Evolutionary conservation across 768 basidiomycete species (phyloP).

Genomic region (Leccinum ochraceum): DNA sequence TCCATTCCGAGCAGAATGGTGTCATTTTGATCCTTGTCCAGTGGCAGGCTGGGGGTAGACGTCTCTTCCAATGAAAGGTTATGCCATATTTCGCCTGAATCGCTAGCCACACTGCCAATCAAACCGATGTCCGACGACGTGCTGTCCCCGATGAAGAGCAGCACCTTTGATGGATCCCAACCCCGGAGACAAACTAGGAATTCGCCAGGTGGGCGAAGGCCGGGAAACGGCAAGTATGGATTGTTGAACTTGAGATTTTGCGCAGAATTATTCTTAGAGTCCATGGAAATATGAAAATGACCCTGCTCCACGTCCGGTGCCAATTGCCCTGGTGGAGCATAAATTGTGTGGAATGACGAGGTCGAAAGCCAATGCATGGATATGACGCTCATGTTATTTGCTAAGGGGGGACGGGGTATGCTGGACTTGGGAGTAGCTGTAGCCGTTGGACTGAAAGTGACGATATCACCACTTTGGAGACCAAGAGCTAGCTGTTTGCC

Average conservation of each 20-base stretch:
- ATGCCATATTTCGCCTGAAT: conserved; percentile 41
- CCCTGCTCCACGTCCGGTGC: conserved; percentile 42
- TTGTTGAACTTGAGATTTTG: conserved; percentile 40
- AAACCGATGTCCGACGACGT: conserved; percentile 52
- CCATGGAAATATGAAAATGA: conserved; percentile 44
- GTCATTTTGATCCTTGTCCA: conserved; percentile 70
- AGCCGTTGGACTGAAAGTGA: conserved; percentile 62
- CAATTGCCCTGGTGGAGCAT: conserved; percentile 45
- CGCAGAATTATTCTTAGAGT: conserved; percentile 40
- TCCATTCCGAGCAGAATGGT: conserved; percentile 66
- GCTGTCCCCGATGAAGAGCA: conserved; percentile 50
- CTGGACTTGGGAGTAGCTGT: conserved; percentile 56
- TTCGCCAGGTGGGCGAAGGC: conserved; percentile 46
- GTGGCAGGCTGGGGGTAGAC: conserved; percentile 58
- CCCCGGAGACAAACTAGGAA: conserved; percentile 40
- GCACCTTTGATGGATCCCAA: conserved; percentile 45
- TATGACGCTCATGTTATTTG: conserved; percentile 45
- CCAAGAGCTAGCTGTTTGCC: conserved; percentile 84
- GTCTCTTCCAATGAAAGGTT: conserved; percentile 50
- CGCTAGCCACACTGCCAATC: conserved; percentile 36
- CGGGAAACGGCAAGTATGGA: conserved; percentile 47
- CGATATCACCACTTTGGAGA: conserved; percentile 65
- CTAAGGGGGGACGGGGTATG: conserved; percentile 55
- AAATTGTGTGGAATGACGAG: conserved; percentile 67
- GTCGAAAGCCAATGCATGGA: conserved; percentile 69